Base-by-base conservation (phyloP, 1,139 yeast species). In the Candida sojae region DNA sequence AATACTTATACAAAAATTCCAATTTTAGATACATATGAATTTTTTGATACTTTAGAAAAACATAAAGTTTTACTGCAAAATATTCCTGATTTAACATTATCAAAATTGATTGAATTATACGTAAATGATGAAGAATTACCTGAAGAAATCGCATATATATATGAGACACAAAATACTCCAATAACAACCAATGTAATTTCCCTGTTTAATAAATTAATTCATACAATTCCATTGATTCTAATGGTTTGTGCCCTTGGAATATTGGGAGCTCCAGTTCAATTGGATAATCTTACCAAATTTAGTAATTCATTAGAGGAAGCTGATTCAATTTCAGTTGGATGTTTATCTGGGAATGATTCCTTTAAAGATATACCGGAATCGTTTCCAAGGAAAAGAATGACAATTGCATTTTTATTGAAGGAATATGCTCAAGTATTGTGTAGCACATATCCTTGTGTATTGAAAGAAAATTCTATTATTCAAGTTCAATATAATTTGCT, bases 1-100 rank as follows among this genome's bases (percentile, higher is more conserved):
- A 67, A 70, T 50, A 67, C 69, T 44, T 71, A 70, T 53, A 60
- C 74, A 2, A 71, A 71, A 49, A 55, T 67, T 7, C 77, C 77
- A 2, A 61, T 70, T 7, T 51, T 72, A 17, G 73, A 71, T 49
- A 60, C 64, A 30, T 56, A 66, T 29, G 61, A 60, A 35, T 59
- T 72, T 35, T 54, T 71, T 43, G 75, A 69, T 48, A 57, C 61
- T 25, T 55, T 72, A 32, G 72, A 68, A 47, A 59, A 64, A 8
- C 67, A 60, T 52, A 64, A 67, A 45, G 38, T 61, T 12, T 51
- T 71, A 39, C 48, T 50, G 12, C 49, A 55, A 6, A 50, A 57
- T 17, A 59, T 64, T 29, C 61, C 63, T 1, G 42, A 49, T 4
- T 52, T 67, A 29, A 57, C 68, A 6, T 61, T 72, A 43, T 26